Conservation (phyloP, 495 filamentous ascomycete species). For the Penicillium ochrochloron region DNA sequence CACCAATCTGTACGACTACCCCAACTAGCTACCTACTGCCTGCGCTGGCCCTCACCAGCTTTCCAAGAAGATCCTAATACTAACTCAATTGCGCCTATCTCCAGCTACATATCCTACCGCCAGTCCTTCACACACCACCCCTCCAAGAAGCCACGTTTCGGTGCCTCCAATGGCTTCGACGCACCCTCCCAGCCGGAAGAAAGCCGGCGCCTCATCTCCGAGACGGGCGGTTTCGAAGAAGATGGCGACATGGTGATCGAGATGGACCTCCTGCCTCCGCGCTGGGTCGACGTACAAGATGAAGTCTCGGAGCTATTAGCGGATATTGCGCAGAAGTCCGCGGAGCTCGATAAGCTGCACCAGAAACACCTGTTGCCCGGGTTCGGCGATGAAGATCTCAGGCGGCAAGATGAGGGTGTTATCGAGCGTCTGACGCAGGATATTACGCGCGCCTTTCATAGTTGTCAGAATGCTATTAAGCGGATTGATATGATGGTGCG, state of each 20-base stretch:
- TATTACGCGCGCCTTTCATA: conserved; percentile 86
- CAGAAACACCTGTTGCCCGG: conserved; percentile 96
- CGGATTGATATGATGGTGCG: conserved; percentile 83
- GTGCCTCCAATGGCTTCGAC: conserved; percentile 75
- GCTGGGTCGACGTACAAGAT: conserved; percentile 94
- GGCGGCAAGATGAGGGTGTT: conserved; percentile 78
- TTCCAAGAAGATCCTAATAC: neutral
- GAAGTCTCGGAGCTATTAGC: conserved; percentile 85
- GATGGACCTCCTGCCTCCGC: conserved; percentile 94
- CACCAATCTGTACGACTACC: conserved; percentile 80
- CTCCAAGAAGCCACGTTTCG: conserved; percentile 76
- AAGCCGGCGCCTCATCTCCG: conserved; percentile 83
- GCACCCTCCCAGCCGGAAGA: conserved; percentile 67
- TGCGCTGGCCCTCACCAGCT: neutral
- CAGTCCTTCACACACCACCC: conserved; percentile 97
- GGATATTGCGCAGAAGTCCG: conserved; percentile 79
- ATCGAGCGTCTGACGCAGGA: conserved; percentile 90
- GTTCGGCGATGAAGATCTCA: conserved; percentile 91
- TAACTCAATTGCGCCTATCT: conserved; percentile 16
- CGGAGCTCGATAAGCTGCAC: conserved; percentile 86
- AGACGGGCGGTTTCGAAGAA: conserved; percentile 70
- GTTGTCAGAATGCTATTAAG: conserved; percentile 86
- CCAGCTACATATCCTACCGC: conserved; percentile 96
- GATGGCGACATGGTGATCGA: conserved; percentile 96
- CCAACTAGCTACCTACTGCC: neutral